Evolutionary conservation across 208 protist species (phyloP).

Genomic region (Leptomonas pyrrhocoris): DNA sequence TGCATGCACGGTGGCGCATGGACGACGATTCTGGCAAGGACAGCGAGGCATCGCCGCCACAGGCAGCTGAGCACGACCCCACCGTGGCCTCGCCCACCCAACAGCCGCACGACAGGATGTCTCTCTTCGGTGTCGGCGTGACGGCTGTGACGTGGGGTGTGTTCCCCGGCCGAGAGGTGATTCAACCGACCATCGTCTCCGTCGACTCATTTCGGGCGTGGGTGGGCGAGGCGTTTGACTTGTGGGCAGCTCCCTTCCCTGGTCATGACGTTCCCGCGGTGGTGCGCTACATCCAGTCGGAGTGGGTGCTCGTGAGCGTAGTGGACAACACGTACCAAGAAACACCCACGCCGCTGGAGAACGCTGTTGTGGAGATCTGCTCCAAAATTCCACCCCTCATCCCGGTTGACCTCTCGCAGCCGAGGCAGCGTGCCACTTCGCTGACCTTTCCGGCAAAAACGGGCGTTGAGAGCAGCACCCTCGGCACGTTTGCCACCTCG

Average conservation of each 20-base stretch:
- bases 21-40: conserved; percentile 11
- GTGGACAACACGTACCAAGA: conserved; percentile 61
- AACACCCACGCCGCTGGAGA: conserved; percentile 39
- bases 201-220: conserved; percentile 57
- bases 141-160: conserved; percentile 78
- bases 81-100: neutral
- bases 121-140: conserved; percentile 40
- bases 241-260: conserved; percentile 49
- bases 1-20: conserved; percentile 34
- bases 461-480: neutral
- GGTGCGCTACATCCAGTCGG: conserved; percentile 43
- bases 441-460: neutral
- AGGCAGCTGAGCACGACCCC: neutral
- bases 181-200: conserved; percentile 78
- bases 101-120: conserved; percentile 10
- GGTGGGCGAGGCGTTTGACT: conserved; percentile 61
- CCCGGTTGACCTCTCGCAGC: conserved; percentile 20
- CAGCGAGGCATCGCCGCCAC: neutral
- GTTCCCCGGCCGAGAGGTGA: conserved; percentile 61
- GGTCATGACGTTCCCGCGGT: conserved; percentile 42
- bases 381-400: conserved; percentile 50
- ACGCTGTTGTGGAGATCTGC: conserved; percentile 45
- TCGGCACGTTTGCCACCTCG: neutral
- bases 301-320: conserved; percentile 53
- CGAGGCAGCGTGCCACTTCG: neutral